These are phyloP conservation scores for Populus deltoides DNA, from an alignment of 345 rosid species.

Conservation along the genomic window DNA sequence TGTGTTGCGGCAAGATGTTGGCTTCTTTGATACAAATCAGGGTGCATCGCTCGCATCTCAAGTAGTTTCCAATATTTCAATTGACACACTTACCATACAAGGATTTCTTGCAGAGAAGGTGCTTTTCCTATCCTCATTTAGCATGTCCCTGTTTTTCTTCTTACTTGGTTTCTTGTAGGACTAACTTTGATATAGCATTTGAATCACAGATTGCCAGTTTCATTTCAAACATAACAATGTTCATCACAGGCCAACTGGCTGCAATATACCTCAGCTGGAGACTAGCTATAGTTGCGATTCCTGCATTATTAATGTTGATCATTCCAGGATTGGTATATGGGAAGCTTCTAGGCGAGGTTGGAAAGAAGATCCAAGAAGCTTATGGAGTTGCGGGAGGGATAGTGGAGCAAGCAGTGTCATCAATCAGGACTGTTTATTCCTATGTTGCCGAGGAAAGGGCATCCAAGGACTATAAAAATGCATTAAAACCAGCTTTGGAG, in stretches of 20 bases:
- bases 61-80: constrained; percentile 26
- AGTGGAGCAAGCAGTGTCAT: constrained; percentile 54
- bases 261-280: constrained; percentile 53
- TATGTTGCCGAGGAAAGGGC: constrained; percentile 50
- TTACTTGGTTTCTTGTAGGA: background rate
- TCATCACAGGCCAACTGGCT: constrained; percentile 34
- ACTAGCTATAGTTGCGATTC: constrained; percentile 43
- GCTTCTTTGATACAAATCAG: constrained; percentile 25
- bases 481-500: constrained; percentile 37
- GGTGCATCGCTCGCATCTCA: constrained; percentile 22
- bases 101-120: constrained; percentile 36
- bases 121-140: background rate
- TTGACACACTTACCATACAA: constrained; percentile 27
- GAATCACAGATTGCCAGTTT: constrained; percentile 41
- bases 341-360: constrained; percentile 38
- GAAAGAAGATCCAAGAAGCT: constrained; percentile 35
- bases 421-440: constrained; percentile 49
- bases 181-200: background rate
- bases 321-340: constrained; percentile 46
- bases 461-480: constrained; percentile 28
- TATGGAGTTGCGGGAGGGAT: constrained; percentile 48
- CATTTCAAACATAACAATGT: constrained; percentile 38
- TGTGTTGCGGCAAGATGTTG: constrained; percentile 30
- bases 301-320: constrained; percentile 42
- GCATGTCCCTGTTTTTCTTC: background rate